phyloP scores from a whole-genome alignment of 2,329 filamentous ascomycete species.

The Aureobasidium sp. region DNA sequence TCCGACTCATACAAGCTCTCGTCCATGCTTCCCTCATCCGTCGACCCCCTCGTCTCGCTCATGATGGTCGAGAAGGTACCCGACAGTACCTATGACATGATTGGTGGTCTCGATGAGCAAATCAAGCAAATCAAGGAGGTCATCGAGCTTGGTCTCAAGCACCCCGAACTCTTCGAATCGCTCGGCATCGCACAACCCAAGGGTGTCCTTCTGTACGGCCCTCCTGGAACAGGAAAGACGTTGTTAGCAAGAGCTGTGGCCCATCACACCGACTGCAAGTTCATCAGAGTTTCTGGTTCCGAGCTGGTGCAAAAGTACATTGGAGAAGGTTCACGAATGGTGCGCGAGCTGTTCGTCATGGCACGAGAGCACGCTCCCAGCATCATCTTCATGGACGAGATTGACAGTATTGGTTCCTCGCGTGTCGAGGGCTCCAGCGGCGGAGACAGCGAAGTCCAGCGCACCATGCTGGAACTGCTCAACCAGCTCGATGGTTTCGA shows the following conservation, averaged over 20 bases:
- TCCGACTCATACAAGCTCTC: conserved; percentile 98
- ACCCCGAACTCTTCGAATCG: conserved; percentile 98
- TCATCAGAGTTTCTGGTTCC: conserved; percentile 92
- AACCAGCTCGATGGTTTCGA: conserved; percentile 99
- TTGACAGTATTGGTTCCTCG: conserved; percentile 95
- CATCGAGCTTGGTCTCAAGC: conserved; percentile 95
- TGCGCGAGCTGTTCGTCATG: conserved; percentile 98
- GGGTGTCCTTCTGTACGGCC: conserved; percentile 91
- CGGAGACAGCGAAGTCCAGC: conserved; percentile 94
- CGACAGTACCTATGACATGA: conserved; percentile 99
- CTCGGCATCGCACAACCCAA: conserved; percentile 97
- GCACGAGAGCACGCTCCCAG: conserved; percentile 93
- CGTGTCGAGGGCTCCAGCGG: conserved; percentile 92
- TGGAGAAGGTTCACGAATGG: conserved; percentile 95
- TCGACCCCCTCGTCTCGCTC: conserved; percentile 94
- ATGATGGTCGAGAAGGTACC: conserved; percentile 99
- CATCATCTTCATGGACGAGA: conserved; percentile 99
- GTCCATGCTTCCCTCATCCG: conserved; percentile 95
- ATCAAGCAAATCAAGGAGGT: conserved; percentile 99
- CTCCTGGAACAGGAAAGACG: conserved; percentile 95
- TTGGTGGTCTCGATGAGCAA: conserved; percentile 94
- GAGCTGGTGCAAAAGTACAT: conserved; percentile 99
- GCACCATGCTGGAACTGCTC: conserved; percentile 95
- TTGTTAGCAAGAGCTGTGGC: conserved; percentile 89
- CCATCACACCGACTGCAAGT: conserved; percentile 98